Evolutionary conservation across 2,329 filamentous ascomycete species (phyloP).

Genomic region (Monilinia laxa): DNA sequence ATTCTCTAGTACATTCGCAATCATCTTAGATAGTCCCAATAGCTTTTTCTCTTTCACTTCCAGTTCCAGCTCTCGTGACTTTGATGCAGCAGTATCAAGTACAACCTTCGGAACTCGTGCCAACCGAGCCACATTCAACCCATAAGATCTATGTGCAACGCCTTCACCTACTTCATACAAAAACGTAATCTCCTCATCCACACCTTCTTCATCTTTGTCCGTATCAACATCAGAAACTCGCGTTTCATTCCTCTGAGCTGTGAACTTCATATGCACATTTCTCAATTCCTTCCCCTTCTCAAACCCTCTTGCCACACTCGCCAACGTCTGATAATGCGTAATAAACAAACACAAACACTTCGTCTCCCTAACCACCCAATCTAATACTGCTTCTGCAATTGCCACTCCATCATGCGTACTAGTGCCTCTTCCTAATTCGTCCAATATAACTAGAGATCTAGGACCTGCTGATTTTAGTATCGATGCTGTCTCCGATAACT

Average conservation of each 20-base stretch:
- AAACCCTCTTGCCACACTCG: slow-evolving; percentile 67
- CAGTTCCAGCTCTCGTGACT: slow-evolving; percentile 78
- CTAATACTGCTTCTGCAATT: slow-evolving; percentile 88
- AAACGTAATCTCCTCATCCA: slow-evolving; percentile 83
- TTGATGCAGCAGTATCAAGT: slow-evolving; percentile 74
- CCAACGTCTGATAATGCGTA: slow-evolving; percentile 92
- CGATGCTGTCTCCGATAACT: slow-evolving; percentile 86
- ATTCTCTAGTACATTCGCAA: slow-evolving; percentile 33
- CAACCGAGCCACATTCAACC: slow-evolving; percentile 85
- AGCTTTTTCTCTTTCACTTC: slow-evolving; percentile 65
- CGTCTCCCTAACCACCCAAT: slow-evolving; percentile 74
- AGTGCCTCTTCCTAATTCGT: slow-evolving; percentile 91
- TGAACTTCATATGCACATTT: slow-evolving; percentile 96
- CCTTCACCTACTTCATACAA: slow-evolving; percentile 90
- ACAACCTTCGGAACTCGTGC: slow-evolving; percentile 77
- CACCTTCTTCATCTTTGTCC: slow-evolving; percentile 39
- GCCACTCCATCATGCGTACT: slow-evolving; percentile 95
- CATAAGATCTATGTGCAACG: slow-evolving; percentile 90
- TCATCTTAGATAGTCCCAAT: slow-evolving; percentile 34
- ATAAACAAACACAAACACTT: slow-evolving; percentile 88
- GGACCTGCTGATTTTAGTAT: slow-evolving; percentile 88
- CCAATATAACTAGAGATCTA: slow-evolving; percentile 82
- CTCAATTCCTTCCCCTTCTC: slow-evolving; percentile 59
- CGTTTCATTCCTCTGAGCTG: slow-evolving; percentile 39
- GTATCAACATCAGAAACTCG: slow-evolving; percentile 47